Evolutionary conservation across 495 filamentous ascomycete species (phyloP).

Genomic region (Viridothelium virens): DNA sequence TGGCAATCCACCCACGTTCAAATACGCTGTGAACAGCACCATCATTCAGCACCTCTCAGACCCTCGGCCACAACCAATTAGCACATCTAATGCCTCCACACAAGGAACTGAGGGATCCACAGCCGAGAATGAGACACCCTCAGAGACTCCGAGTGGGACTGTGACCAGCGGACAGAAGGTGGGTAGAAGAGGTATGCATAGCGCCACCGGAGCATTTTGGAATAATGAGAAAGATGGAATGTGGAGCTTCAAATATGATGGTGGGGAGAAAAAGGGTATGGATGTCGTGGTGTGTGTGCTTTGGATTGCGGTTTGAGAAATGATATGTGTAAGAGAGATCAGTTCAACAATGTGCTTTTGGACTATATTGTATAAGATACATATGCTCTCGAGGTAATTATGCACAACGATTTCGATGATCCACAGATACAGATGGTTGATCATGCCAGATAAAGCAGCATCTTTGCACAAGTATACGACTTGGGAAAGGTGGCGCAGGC

Average conservation of each 20-base stretch:
- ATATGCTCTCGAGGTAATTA: too few relatives aligned
- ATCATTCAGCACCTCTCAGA: slow-evolving; percentile 78
- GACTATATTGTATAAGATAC: too few relatives aligned
- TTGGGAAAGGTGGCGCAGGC: too few relatives aligned
- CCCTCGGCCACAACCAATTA: slow-evolving; percentile 33
- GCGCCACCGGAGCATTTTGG: slow-evolving; percentile 90
- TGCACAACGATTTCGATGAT: too few relatives aligned
- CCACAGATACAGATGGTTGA: too few relatives aligned
- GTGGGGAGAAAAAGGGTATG: slow-evolving; percentile 71
- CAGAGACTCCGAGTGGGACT: slow-evolving; percentile 9
- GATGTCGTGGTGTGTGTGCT: slow-evolving; percentile 88
- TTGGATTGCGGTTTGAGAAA: slow-evolving; percentile 53
- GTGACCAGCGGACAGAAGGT: slow-evolving; percentile 44
- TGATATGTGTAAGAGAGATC: not conserved
- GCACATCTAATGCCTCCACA: slow-evolving; percentile 12
- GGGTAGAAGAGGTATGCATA: slow-evolving; percentile 91
- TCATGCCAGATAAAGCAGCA: too few relatives aligned
- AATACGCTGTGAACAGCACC: slow-evolving; percentile 93
- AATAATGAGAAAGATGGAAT: slow-evolving; percentile 95
- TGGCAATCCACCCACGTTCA: slow-evolving; percentile 52
- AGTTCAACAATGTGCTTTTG: not conserved
- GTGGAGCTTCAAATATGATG: slow-evolving; percentile 95
- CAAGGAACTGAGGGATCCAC: slow-evolving; percentile 29
- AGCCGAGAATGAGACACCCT: slow-evolving; percentile 26
- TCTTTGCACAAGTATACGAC: too few relatives aligned